phyloP scores from a whole-genome alignment of 169 alveolate species.

The Cryptosporidium meleagridis region DNA sequence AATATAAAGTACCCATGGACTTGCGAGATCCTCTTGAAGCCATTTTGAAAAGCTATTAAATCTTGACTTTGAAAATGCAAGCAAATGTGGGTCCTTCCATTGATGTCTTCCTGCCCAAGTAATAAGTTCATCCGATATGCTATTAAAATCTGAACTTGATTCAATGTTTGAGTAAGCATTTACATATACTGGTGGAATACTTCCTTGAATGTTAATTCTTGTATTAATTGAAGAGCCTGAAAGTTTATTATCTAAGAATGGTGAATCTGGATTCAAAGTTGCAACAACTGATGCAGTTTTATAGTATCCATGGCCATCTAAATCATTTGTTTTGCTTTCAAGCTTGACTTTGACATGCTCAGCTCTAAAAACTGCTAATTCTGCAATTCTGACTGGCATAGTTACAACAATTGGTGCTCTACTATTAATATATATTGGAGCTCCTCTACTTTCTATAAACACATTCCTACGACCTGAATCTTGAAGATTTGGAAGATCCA shows the following conservation, averaged over 20 bases:
- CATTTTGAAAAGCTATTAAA: slow-evolving; percentile 26
- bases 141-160: neutral
- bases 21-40: slow-evolving; percentile 57
- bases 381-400: slow-evolving; percentile 59
- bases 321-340: slow-evolving; percentile 3
- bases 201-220: slow-evolving; percentile 48
- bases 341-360: slow-evolving; percentile 22
- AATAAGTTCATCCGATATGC: neutral
- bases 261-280: slow-evolving; percentile 4
- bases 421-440: slow-evolving; percentile 54
- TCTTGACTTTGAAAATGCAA: slow-evolving; percentile 29
- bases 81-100: slow-evolving; percentile 57
- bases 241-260: neutral
- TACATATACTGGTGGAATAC: slow-evolving; percentile 33
- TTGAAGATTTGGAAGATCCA: neutral
- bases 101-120: slow-evolving; percentile 57
- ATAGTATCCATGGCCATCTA: neutral
- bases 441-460: slow-evolving; percentile 67
- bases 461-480: neutral
- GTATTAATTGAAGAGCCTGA: neutral
- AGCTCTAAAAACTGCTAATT: slow-evolving; percentile 13
- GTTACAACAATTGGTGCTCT: slow-evolving; percentile 1
- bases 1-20: slow-evolving; percentile 62
- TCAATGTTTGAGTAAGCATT: neutral
- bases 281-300: slow-evolving; percentile 24